Base-by-base conservation (phyloP, 2,329 filamentous ascomycete species). In the Colletotrichum falcatum region DNA sequence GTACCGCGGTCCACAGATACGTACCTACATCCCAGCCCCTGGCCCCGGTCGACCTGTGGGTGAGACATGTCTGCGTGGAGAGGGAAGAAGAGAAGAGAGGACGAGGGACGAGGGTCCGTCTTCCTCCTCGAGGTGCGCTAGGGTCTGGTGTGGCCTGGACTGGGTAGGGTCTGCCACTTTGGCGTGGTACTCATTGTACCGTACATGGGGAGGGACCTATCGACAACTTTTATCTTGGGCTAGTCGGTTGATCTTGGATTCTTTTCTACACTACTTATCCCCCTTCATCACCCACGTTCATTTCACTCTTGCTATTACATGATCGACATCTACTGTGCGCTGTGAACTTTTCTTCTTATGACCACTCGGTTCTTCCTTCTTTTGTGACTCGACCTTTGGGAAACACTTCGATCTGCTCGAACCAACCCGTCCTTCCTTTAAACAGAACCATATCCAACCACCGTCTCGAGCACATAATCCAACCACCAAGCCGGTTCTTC, bases 261-360 rank as follows among this genome's bases (percentile, higher is more conserved):
- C 76, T 81, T 76, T 78, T 76, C 77, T 85, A n/a, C n/a, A n/a
- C 78, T 85, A 86, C 85, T 85, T 87, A 86, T 87, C 79, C 83
- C 84, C 84, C 82, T 77, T 83, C 82, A 78, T 77, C 76, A 79
- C 79, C 74, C 77, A 80, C 77, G 75, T 77, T 80, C 78, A 73
- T 74, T 74, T 75, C 74, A 67, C 76, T 75, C 77, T 80, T 76
- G 78, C 79, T 79, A 81, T 80, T 74, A 76, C 75, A 83, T 81
- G 83, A 86, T 85, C 83, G 83, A 81, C 83, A 85, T 77, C 81
- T 81, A 79, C 79, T 79, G 79, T 78, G 76, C 74, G 75, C 74
- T 80, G 79, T 84, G 80, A 82, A 83, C 78, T 79, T 82, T 81
- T 82, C 79, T 80, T 80, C 81, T 82, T 81, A 82, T 83, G 81